These are phyloP conservation scores for Betula pendula DNA, from an alignment of 306 rosid species.

Conservation along the genomic window DNA sequence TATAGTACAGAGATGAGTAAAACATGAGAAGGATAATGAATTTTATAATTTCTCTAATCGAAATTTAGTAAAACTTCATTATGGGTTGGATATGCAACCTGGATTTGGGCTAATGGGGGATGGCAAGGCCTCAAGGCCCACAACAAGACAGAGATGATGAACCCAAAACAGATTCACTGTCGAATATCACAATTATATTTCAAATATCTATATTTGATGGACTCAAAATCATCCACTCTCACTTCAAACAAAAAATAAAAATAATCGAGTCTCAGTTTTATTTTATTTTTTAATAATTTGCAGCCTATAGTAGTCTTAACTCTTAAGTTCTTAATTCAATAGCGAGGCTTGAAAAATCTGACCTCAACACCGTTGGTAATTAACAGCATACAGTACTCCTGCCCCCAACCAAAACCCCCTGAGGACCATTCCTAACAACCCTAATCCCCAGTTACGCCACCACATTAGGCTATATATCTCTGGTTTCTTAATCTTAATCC, in stretches of 20 bases:
- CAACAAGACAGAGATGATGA: neutral
- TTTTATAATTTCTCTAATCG: no score
- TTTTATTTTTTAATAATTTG: no score
- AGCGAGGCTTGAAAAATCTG: slow-evolving; percentile 44
- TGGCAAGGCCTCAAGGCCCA: neutral
- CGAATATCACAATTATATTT: neutral
- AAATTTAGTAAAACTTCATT: no score
- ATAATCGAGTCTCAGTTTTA: no score
- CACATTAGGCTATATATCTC: slow-evolving; percentile 24
- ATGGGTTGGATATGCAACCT: neutral
- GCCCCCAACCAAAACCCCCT: slow-evolving; percentile 37
- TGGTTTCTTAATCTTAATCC: slow-evolving; percentile 54
- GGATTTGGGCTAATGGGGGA: neutral
- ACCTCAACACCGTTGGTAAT: slow-evolving; percentile 30
- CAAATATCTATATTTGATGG: no score
- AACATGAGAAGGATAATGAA: no score
- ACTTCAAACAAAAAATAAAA: no score
- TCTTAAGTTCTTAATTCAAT: no score
- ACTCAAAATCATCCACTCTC: neutral
- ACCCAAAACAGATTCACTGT: neutral
- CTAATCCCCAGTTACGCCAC: slow-evolving; percentile 44
- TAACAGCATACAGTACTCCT: slow-evolving; percentile 33
- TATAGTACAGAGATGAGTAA: no score
- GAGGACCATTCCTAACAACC: slow-evolving; percentile 31
- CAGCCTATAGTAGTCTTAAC: no score